These are phyloP conservation scores for Tetraselmis chui DNA, from an alignment of 139 green algal genomes.

Conservation along the genomic window DNA sequence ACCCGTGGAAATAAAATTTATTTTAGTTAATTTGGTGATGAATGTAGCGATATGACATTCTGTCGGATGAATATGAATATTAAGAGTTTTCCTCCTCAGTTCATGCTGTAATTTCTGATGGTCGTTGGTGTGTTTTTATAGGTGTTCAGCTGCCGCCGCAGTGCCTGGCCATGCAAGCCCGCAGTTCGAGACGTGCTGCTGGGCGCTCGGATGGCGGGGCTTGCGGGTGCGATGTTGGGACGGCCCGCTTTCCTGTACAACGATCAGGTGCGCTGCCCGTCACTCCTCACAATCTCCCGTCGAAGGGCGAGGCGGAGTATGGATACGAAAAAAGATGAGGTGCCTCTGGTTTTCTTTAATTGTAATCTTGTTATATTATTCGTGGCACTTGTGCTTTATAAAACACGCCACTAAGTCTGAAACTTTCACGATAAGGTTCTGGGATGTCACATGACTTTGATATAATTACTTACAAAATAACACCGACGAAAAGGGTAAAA, in stretches of 20 bases:
- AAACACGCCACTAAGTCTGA: not conserved
- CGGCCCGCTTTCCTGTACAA: not conserved
- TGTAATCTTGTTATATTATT: not conserved
- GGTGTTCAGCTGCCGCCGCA: not conserved
- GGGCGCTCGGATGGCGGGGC: not conserved
- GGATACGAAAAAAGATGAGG: no score
- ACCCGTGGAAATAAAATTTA: no score
- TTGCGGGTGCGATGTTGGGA: not conserved
- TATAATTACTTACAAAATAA: no score
- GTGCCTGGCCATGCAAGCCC: not conserved
- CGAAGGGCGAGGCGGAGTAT: no score
- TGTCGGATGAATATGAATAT: no score
- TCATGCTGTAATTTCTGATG: no score
- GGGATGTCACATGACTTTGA: not conserved
- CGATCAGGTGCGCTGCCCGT: not conserved
- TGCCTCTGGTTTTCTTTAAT: not conserved
- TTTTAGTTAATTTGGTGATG: no score
- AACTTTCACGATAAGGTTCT: not conserved
- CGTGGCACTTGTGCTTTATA: not conserved
- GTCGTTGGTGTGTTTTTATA: no score
- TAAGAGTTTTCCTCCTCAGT: no score
- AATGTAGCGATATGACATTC: no score
- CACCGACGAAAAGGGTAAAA: no score
- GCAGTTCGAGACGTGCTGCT: not conserved
- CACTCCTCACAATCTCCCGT: not conserved